Conservation (phyloP, 192 early-diverging fungal species). For the Kickxella alabastrina region DNA sequence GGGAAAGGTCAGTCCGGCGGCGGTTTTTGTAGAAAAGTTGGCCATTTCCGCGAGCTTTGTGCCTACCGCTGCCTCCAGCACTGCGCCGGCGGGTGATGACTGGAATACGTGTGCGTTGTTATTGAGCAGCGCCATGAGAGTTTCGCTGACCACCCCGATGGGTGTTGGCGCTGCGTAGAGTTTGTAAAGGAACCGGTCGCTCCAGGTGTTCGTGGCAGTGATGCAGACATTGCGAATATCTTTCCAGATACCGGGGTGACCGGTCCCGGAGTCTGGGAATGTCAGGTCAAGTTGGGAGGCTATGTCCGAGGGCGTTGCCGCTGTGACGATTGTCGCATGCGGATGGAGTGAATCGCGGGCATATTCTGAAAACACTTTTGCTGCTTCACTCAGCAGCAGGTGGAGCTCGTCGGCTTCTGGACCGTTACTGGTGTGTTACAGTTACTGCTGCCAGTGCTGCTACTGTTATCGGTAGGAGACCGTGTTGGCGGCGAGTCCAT, state of each 20-base stretch:
- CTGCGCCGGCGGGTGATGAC: slow-evolving; percentile 64
- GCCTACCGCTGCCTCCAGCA: slow-evolving; percentile 66
- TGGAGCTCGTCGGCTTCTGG: slow-evolving; percentile 20
- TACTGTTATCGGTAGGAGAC: neutral
- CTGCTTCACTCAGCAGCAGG: slow-evolving; percentile 14
- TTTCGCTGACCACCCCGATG: slow-evolving; percentile 68
- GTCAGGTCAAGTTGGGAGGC: neutral
- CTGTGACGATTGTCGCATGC: neutral
- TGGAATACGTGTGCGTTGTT: slow-evolving; percentile 75
- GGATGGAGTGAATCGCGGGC: slow-evolving; percentile 1
- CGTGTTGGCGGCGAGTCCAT: too few species aligned
- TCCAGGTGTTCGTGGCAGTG: slow-evolving; percentile 54
- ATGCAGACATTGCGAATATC: slow-evolving; percentile 23
- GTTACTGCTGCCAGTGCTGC: neutral
- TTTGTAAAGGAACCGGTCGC: slow-evolving; percentile 76
- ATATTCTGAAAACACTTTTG: slow-evolving; percentile 20
- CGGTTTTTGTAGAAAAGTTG: slow-evolving; percentile 26
- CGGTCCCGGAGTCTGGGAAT: slow-evolving; percentile 8
- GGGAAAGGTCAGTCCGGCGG: slow-evolving; percentile 66
- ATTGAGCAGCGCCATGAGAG: slow-evolving; percentile 67
- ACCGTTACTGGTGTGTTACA: neutral
- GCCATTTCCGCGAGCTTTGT: slow-evolving; percentile 24
- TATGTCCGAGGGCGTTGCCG: neutral
- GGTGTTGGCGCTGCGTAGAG: slow-evolving; percentile 74
- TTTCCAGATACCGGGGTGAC: slow-evolving; percentile 19